Evolutionary conservation across 2,329 filamentous ascomycete species (phyloP).

Genomic region (Hypoxylon sp.): DNA sequence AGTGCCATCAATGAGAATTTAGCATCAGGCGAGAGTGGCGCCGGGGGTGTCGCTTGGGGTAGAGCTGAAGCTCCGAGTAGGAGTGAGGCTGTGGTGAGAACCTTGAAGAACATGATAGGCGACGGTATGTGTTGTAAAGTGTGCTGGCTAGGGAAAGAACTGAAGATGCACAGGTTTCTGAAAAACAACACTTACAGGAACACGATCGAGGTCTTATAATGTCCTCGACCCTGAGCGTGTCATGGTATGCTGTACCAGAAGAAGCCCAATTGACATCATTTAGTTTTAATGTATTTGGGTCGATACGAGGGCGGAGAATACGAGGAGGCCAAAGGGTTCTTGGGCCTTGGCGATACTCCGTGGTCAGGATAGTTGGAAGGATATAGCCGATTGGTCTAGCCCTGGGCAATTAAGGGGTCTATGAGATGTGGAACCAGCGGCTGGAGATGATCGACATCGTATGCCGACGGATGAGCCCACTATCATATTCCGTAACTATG

Average conservation of each 20-base stretch:
- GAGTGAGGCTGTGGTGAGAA: conserved; percentile 68
- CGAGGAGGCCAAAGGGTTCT: conserved; percentile 20
- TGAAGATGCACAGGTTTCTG: neutral
- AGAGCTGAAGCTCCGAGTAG: conserved; percentile 54
- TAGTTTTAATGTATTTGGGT: conserved; percentile 3
- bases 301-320: conserved; percentile 34
- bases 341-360: conserved; percentile 26
- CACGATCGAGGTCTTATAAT: conserved; percentile 6
- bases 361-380: neutral
- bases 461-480: conserved; percentile 25
- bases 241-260: neutral
- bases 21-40: conserved; percentile 43
- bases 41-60: conserved; percentile 42
- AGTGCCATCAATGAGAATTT: conserved; percentile 67
- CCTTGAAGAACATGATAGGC: conserved; percentile 59
- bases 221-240: neutral
- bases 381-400: conserved; percentile 15
- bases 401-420: conserved; percentile 12
- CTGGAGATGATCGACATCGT: conserved; percentile 30
- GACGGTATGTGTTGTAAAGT: neutral
- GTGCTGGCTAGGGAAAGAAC: neutral
- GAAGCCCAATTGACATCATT: conserved; percentile 14
- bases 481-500: conserved; percentile 1
- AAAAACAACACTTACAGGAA: conserved; percentile 3
- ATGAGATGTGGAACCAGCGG: conserved; percentile 17